A percentile compares a stretch with the other conserved stretches of the same genome.
phyloP scores from a whole-genome alignment of 2,329 filamentous ascomycete species.

The Hortaea werneckii region DNA sequence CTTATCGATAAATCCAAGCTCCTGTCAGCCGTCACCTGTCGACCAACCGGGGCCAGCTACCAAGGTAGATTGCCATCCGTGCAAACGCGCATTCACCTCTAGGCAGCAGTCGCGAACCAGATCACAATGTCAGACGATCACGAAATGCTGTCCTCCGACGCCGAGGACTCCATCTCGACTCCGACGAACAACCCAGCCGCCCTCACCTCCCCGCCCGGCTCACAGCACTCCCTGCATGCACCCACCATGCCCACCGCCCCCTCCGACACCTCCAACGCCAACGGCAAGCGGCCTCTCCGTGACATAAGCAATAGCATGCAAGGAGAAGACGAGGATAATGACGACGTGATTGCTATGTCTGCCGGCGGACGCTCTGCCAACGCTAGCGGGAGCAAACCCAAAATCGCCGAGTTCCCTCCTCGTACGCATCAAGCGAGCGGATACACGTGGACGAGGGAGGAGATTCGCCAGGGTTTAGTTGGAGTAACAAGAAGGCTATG shows the following conservation, averaged over 20 bases:
- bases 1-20: too few relatives aligned
- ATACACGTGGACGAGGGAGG: conserved; percentile 26
- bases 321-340: conserved; percentile 16
- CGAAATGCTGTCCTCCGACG: conserved; percentile 43
- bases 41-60: too few relatives aligned
- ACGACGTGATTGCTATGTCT: not conserved
- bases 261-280: conserved; percentile 23
- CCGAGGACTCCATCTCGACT: conserved; percentile 19
- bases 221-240: conserved; percentile 29
- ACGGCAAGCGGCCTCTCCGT: conserved; percentile 25
- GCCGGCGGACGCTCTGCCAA: conserved; percentile 9
- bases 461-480: conserved; percentile 40
- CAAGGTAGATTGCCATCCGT: too few relatives aligned
- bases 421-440: conserved; percentile 21
- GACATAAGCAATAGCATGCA: conserved; percentile 23
- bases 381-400: conserved; percentile 4
- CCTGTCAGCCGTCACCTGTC: too few relatives aligned
- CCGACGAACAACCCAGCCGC: conserved; percentile 12
- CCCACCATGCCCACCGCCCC: conserved; percentile 13
- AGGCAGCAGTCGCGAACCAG: not conserved
- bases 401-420: conserved; percentile 9
- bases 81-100: too few relatives aligned
- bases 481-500: conserved; percentile 47
- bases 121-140: conserved; percentile 31
- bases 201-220: conserved; percentile 46